Evolutionary conservation across 441 rosid species (phyloP), one percentile per base, ranked within the genome.

Genomic region (Arabidopsis hybrid): DNA sequence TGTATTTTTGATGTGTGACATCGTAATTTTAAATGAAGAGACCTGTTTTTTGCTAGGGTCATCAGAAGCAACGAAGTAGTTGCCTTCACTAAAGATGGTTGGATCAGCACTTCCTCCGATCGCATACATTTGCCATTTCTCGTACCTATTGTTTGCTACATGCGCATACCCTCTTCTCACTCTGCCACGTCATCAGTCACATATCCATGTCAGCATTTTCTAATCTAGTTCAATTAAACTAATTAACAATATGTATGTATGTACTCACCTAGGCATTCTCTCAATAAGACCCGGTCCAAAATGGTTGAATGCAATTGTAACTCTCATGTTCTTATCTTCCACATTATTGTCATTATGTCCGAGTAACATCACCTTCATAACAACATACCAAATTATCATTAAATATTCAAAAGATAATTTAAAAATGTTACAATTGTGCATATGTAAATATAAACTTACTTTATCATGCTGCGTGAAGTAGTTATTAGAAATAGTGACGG

Each of bases 231-330:
- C 21, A 52, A 3, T 6, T 50, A 40, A 8, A 51, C 13, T 13
- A 31, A 4, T 3, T 31, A 31, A 3, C 32, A 31, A 31, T 31
- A 31, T 31, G 5, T 31, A 4, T 31, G 32, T 4, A 31, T 31
- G 32, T 31, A 31, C 32, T 26, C 69, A 90, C 95, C 96, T 87
- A 10, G 97, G 96, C 95, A 92, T 89, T 77, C 96, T 85, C 79
- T 92, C 90, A 45, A 85, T 81, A 8, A 89, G 85, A 31, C 96
- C 91, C 17, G 76, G 59, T 12, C 93, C 96, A 55, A 90, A 92
- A 45, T 79, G 83, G 81, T 90, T 90, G 75, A 92, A 89, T 26
- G 80, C 91, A 26, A 92, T 63, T 32, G 95, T 90, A 13, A 90
- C 89, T 79, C 84, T 87, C 95, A 92, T 90, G 14, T 63, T 74